These are phyloP conservation scores for Penicillium parvum DNA, from an alignment of 495 filamentous ascomycete species.

Conservation along the genomic window DNA sequence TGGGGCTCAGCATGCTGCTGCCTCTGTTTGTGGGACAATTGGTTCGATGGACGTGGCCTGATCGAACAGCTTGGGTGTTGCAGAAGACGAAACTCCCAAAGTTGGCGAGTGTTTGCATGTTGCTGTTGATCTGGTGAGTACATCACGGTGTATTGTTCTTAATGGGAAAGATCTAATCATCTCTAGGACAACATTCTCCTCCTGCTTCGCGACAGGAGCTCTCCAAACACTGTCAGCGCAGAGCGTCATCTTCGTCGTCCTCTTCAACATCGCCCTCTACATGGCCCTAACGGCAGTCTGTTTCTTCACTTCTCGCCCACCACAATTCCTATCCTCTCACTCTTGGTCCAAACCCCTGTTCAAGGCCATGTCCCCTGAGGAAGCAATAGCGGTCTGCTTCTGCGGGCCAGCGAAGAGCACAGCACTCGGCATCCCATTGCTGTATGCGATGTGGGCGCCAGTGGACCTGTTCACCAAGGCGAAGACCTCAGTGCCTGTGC, in stretches of 20 bases:
- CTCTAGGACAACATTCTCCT: slow-evolving; percentile 49
- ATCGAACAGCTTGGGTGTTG: slow-evolving; percentile 35
- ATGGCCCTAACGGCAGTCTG: slow-evolving; percentile 46
- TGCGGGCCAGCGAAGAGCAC: slow-evolving; percentile 56
- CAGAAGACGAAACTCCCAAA: slow-evolving; percentile 44
- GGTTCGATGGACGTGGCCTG: slow-evolving; percentile 46
- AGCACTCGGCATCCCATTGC: slow-evolving; percentile 47
- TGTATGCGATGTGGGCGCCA: slow-evolving; percentile 51
- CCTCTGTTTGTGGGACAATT: slow-evolving; percentile 47
- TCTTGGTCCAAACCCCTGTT: slow-evolving; percentile 27
- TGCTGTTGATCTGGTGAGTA: slow-evolving; percentile 50
- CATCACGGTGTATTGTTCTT: neutral
- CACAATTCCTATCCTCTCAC: slow-evolving; percentile 17
- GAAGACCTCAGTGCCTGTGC: slow-evolving; percentile 49
- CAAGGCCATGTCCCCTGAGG: slow-evolving; percentile 39
- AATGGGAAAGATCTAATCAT: neutral
- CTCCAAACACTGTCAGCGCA: slow-evolving; percentile 42
- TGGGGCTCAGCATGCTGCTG: slow-evolving; percentile 47
- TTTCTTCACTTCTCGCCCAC: slow-evolving; percentile 45
- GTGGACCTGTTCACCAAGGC: slow-evolving; percentile 47
- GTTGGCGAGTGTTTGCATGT: slow-evolving; percentile 41
- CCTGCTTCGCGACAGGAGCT: slow-evolving; percentile 50
- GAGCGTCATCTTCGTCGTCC: slow-evolving; percentile 47
- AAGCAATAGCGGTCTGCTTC: slow-evolving; percentile 53
- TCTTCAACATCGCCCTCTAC: slow-evolving; percentile 52